A percentile compares a stretch with the other conserved stretches of the same genome.
These are phyloP conservation scores for Aspergillus fructus DNA, from an alignment of 2,329 filamentous ascomycete species.

Conservation along the genomic window DNA sequence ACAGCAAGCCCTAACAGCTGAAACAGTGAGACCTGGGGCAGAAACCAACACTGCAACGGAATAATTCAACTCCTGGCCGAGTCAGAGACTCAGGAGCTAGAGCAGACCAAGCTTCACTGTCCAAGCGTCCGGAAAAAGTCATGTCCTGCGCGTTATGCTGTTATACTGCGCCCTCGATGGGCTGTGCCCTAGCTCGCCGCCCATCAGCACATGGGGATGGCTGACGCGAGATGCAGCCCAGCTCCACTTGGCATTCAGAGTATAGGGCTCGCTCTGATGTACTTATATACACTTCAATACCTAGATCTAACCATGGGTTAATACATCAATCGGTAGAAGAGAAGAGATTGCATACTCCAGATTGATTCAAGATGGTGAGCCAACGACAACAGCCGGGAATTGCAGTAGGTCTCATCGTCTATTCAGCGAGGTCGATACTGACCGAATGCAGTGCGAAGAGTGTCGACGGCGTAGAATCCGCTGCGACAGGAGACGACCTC, in stretches of 20 bases:
- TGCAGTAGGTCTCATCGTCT: not conserved
- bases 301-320: not conserved
- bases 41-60: not conserved
- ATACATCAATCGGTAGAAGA: not conserved
- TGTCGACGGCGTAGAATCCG: slow-evolving; percentile 11
- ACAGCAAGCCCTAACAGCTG: not conserved
- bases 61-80: not conserved
- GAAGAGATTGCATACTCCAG: not conserved
- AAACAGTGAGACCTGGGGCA: not conserved
- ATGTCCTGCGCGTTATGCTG: not conserved
- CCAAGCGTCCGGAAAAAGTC: not conserved
- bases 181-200: not conserved
- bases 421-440: not conserved
- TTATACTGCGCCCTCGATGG: not conserved
- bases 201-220: not conserved
- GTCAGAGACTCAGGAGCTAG: not conserved
- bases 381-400: not conserved
- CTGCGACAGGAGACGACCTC: slow-evolving; percentile 8
- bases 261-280: not conserved
- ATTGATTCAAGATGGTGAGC: not conserved
- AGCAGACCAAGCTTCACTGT: not conserved
- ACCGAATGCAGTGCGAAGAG: slow-evolving; percentile 5
- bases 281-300: not conserved
- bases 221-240: too few species aligned
- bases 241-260: not conserved